These are phyloP conservation scores for Pichia sp. DNA, from an alignment of 1,139 yeast genomes.

Conservation along the genomic window DNA sequence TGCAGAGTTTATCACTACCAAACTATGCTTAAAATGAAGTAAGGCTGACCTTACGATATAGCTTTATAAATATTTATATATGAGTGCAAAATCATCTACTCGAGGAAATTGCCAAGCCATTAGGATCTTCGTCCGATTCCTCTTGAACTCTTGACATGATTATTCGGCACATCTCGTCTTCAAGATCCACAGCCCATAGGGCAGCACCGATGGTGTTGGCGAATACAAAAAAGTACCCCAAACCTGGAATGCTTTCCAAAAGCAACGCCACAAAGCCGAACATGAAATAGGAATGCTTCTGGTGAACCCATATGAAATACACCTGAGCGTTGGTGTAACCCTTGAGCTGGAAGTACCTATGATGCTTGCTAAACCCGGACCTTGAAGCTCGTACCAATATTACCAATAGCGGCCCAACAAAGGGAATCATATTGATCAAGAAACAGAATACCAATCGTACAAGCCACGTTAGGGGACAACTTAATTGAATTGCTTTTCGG, in stretches of 20 bases:
- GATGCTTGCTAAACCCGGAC: slow-evolving; percentile 52
- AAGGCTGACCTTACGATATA: neutral
- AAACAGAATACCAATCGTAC: slow-evolving; percentile 34
- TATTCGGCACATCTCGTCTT: slow-evolving; percentile 16
- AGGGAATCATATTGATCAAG: slow-evolving; percentile 50
- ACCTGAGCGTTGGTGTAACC: slow-evolving; percentile 44
- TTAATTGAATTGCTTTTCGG: slow-evolving; percentile 25
- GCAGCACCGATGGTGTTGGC: slow-evolving; percentile 72
- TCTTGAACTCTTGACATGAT: neutral
- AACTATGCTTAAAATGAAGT: neutral
- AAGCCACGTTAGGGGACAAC: slow-evolving; percentile 34
- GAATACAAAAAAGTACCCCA: slow-evolving; percentile 58
- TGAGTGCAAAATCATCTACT: neutral
- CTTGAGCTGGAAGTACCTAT: slow-evolving; percentile 57
- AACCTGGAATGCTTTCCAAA: slow-evolving; percentile 57
- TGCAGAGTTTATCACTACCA: slow-evolving; percentile 41
- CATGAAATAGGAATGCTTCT: slow-evolving; percentile 22
- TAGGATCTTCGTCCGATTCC: neutral
- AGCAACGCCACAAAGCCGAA: slow-evolving; percentile 59
- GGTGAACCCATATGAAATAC: slow-evolving; percentile 25
- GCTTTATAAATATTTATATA: neutral
- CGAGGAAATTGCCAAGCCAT: neutral
- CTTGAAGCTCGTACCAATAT: slow-evolving; percentile 55
- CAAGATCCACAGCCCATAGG: slow-evolving; percentile 51
- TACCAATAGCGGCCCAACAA: slow-evolving; percentile 56